Percentiles rank a stretch among this genome's conserved stretches.
phyloP scores from a whole-genome alignment of 164 flowering plant genomes.

The Stephania japonica region DNA sequence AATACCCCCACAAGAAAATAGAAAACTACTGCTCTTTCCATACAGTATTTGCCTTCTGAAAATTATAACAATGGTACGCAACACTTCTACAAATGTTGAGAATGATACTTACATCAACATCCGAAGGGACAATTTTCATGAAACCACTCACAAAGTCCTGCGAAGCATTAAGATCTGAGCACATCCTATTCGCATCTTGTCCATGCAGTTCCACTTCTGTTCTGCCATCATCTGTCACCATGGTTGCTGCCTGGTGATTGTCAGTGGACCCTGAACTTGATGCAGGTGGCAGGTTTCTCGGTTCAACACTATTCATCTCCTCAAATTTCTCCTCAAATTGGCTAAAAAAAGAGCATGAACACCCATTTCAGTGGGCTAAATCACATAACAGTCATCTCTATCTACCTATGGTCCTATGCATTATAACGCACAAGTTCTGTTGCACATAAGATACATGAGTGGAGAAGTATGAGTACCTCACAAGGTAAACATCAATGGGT shows the following conservation, averaged over 20 bases:
- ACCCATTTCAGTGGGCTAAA: background rate
- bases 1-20: too few relatives aligned
- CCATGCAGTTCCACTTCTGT: conserved; percentile 37
- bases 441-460: background rate
- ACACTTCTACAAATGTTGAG: background rate
- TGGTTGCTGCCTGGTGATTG: conserved; percentile 22
- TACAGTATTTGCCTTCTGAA: background rate
- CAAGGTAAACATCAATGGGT: conserved; percentile 92
- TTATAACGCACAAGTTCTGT: background rate
- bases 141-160: conserved; percentile 80
- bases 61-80: background rate
- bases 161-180: conserved; percentile 46
- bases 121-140: conserved; percentile 91
- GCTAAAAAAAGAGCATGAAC: conserved; percentile 30
- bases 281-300: conserved; percentile 32
- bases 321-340: conserved; percentile 88
- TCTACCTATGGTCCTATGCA: background rate
- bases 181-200: conserved; percentile 33
- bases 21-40: background rate
- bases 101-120: conserved; percentile 63
- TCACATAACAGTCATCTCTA: background rate
- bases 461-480: conserved; percentile 62
- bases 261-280: conserved; percentile 38
- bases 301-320: conserved; percentile 57
- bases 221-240: conserved; percentile 27